These are phyloP conservation scores for Mycena belliarum DNA, from an alignment of 768 basidiomycete species.

Conservation along the genomic window DNA sequence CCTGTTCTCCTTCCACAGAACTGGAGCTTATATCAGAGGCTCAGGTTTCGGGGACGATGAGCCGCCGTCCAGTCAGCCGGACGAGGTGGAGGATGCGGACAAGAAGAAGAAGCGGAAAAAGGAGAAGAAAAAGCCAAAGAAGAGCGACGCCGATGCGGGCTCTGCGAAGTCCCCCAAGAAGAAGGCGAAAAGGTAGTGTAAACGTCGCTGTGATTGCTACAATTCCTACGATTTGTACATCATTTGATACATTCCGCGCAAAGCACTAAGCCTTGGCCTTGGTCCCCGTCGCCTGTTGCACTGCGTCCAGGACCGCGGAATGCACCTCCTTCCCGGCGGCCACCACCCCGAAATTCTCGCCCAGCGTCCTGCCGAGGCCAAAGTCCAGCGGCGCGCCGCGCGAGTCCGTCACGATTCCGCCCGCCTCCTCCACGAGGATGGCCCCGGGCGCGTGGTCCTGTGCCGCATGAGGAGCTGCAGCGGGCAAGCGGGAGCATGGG, in stretches of 20 bases:
- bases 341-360: slow-evolving; percentile 85
- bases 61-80: slow-evolving; percentile 6
- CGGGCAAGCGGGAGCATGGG: not conserved
- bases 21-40: not conserved
- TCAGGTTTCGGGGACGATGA: slow-evolving; percentile 39
- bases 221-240: not conserved
- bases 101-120: slow-evolving; percentile 4
- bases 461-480: not conserved
- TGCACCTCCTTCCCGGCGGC: slow-evolving; percentile 79
- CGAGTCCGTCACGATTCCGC: slow-evolving; percentile 86
- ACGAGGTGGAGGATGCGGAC: slow-evolving; percentile 13
- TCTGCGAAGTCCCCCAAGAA: slow-evolving; percentile 15
- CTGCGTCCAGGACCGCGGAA: slow-evolving; percentile 66
- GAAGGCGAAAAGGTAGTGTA: slow-evolving; percentile 15
- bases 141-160: not conserved
- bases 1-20: not conserved
- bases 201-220: not conserved
- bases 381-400: slow-evolving; percentile 81
- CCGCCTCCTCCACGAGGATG: slow-evolving; percentile 85
- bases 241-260: too few relatives aligned
- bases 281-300: slow-evolving; percentile 55
- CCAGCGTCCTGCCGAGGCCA: slow-evolving; percentile 81
- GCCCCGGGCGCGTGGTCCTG: slow-evolving; percentile 91
- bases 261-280: slow-evolving; percentile 24
- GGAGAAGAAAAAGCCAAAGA: slow-evolving; percentile 3